These are phyloP conservation scores for Pseudocercospora musae DNA, from an alignment of 2,329 filamentous ascomycete genomes.

Conservation along the genomic window DNA sequence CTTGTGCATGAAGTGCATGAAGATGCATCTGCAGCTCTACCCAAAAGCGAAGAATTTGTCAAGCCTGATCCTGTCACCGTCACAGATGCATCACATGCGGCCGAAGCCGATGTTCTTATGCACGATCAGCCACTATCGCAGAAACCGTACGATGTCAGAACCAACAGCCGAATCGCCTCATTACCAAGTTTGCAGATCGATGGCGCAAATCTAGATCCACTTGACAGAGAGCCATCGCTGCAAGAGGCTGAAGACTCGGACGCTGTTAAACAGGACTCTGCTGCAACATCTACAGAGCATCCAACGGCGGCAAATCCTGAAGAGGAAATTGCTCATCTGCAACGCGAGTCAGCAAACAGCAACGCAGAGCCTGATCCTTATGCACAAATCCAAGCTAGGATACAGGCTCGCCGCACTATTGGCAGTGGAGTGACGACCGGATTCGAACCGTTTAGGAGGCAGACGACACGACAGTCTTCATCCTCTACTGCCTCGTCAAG, in stretches of 20 bases:
- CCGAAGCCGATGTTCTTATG: neutral
- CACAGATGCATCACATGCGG: neutral
- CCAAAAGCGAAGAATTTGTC: conserved; percentile 4
- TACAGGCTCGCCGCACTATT: conserved; percentile 34
- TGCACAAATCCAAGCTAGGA: conserved; percentile 35
- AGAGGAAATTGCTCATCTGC: neutral
- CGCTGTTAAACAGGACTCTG: neutral
- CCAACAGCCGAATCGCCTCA: neutral
- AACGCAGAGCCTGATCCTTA: conserved; percentile 26
- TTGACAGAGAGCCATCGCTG: neutral
- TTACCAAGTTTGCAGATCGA: neutral
- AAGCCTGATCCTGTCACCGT: neutral
- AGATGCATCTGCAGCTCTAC: neutral
- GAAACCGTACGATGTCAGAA: neutral
- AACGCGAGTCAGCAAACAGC: neutral
- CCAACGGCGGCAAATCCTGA: conserved; percentile 2
- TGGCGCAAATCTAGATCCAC: conserved; percentile 1
- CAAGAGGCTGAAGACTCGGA: neutral
- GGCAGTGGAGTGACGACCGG: conserved; percentile 23
- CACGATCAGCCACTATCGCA: neutral
- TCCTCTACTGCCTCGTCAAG: conserved; percentile 25
- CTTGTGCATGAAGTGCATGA: neutral
- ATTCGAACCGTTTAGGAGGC: conserved; percentile 38
- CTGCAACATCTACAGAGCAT: conserved; percentile 6
- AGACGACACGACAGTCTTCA: conserved; percentile 41